Percentiles rank a stretch among this genome's conserved stretches.
phyloP scores from a whole-genome alignment of 352 stramenopile species.

The Pelagophyceae sp. region DNA sequence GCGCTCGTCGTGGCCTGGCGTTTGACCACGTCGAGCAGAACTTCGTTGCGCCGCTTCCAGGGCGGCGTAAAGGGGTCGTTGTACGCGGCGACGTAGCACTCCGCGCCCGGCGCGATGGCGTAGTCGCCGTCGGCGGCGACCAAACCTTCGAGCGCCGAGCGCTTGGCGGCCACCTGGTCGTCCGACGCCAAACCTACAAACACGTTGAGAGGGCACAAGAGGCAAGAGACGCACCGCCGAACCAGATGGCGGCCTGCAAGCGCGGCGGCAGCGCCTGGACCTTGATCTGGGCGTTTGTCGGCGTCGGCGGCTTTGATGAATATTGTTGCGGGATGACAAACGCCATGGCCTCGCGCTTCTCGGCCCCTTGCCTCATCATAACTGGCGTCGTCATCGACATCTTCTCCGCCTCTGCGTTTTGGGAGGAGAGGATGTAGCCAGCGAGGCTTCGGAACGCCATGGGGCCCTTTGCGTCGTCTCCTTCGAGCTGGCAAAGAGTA shows the following conservation, averaged over 20 bases:
- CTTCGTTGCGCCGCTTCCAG: conserved; percentile 55
- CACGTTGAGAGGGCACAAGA: too few species aligned
- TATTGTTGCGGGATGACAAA: conserved; percentile 54
- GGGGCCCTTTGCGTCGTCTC: conserved; percentile 41
- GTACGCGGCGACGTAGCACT: conserved; percentile 45
- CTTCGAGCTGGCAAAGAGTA: conserved; percentile 41
- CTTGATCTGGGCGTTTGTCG: conserved; percentile 32
- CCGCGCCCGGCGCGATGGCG: conserved; percentile 15
- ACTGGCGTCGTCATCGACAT: conserved; percentile 65
- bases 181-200: conserved; percentile 47
- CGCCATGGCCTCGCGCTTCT: conserved; percentile 41
- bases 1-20: too few species aligned
- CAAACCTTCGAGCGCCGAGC: conserved; percentile 33
- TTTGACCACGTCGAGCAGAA: conserved; percentile 24
- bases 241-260: conserved; percentile 39
- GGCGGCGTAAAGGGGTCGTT: conserved; percentile 58
- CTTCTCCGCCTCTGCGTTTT: conserved; percentile 44
- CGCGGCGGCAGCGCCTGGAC: conserved; percentile 11
- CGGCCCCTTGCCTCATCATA: conserved; percentile 27
- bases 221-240: too few species aligned
- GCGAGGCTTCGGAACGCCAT: conserved; percentile 49
- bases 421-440: conserved; percentile 52
- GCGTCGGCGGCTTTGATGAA: conserved; percentile 42
- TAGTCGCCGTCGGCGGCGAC: conserved; percentile 37
- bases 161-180: conserved; percentile 33